Evolutionary conservation across 1,139 yeast species (phyloP).

Genomic region (Suhomyces guaymorum): DNA sequence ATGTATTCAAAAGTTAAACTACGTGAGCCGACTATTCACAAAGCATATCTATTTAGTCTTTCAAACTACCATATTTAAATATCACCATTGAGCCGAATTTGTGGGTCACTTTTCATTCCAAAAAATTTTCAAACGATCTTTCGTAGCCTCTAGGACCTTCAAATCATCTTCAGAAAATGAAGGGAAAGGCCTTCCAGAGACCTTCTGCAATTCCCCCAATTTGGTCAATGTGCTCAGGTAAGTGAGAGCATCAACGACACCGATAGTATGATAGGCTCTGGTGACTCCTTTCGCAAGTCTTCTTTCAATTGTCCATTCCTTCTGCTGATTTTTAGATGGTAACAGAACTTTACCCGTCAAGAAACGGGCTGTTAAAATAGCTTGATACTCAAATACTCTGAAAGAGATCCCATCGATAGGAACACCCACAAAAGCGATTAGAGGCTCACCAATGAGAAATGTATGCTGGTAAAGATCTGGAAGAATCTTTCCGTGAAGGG

Average conservation of each 20-base stretch:
- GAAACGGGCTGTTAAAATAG: constrained; percentile 36
- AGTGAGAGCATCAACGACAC: constrained; percentile 23
- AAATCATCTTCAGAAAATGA: constrained; percentile 29
- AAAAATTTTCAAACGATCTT: constrained; percentile 20
- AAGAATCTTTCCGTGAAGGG: constrained; percentile 32
- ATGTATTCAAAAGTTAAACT: too few relatives aligned
- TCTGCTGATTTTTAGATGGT: constrained; percentile 33
- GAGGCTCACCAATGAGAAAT: constrained; percentile 38
- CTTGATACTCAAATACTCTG: constrained; percentile 46
- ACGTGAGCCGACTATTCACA: too few relatives aligned
- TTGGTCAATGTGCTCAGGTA: constrained; percentile 25
- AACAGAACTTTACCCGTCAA: constrained; percentile 33
- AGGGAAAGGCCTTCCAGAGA: constrained; percentile 38
- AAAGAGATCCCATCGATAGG: constrained; percentile 43
- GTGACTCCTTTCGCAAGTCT: constrained; percentile 28
- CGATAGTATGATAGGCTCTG: constrained; percentile 46
- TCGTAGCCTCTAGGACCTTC: constrained; percentile 22
- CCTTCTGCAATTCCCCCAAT: constrained; percentile 32
- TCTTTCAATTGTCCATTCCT: constrained; percentile 32
- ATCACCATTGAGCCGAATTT: too few relatives aligned
- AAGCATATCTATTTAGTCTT: too few relatives aligned
- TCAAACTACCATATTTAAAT: too few relatives aligned
- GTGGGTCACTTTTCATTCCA: constrained; percentile 24
- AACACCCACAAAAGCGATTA: constrained; percentile 39
- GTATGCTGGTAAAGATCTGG: constrained; percentile 41